phyloP scores from a whole-genome alignment of 352 stramenopile genomes.

The Phytophthora cryptogea region DNA sequence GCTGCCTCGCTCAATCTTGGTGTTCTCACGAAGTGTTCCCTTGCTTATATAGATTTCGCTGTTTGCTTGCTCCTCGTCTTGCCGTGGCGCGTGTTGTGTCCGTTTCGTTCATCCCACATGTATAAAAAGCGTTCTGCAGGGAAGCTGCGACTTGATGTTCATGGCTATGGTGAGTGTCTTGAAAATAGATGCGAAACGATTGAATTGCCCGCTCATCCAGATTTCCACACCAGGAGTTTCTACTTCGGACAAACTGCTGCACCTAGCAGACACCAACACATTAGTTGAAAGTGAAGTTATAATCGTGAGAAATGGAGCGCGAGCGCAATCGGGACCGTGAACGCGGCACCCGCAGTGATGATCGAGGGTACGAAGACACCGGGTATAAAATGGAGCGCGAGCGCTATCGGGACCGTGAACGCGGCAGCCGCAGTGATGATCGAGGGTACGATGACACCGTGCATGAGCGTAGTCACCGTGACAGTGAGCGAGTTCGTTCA shows the following conservation, averaged over 20 bases:
- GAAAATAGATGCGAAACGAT: slow-evolving; percentile 45
- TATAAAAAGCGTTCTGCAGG: slow-evolving; percentile 17
- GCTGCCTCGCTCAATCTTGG: slow-evolving; percentile 9
- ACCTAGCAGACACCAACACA: slow-evolving; percentile 7
- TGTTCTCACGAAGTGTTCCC: slow-evolving; percentile 12
- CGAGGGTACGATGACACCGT: slow-evolving; percentile 21
- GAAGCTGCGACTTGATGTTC: slow-evolving; percentile 12
- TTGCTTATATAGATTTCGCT: slow-evolving; percentile 35
- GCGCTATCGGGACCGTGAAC: slow-evolving; percentile 38
- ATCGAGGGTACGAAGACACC: slow-evolving; percentile 26
- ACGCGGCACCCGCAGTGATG: slow-evolving; percentile 23
- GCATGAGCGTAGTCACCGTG: slow-evolving; percentile 28
- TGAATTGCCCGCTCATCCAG: slow-evolving; percentile 4
- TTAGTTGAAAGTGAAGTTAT: slow-evolving; percentile 10
- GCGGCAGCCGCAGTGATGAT: slow-evolving; percentile 24
- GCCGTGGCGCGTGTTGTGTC: slow-evolving; percentile 8
- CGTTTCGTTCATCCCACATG: slow-evolving; percentile 18
- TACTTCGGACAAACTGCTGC: slow-evolving; percentile 20
- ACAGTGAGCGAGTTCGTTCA: slow-evolving; percentile 27
- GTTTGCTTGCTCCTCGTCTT: slow-evolving; percentile 21
- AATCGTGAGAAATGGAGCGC: slow-evolving; percentile 37
- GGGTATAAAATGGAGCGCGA: slow-evolving; percentile 17
- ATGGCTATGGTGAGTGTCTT: slow-evolving; percentile 4
- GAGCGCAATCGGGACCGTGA: slow-evolving; percentile 38
- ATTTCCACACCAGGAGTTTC: slow-evolving; percentile 30